phyloP scores from a whole-genome alignment of 371 early-diverging fungal species.

The Nematocida sp. region DNA sequence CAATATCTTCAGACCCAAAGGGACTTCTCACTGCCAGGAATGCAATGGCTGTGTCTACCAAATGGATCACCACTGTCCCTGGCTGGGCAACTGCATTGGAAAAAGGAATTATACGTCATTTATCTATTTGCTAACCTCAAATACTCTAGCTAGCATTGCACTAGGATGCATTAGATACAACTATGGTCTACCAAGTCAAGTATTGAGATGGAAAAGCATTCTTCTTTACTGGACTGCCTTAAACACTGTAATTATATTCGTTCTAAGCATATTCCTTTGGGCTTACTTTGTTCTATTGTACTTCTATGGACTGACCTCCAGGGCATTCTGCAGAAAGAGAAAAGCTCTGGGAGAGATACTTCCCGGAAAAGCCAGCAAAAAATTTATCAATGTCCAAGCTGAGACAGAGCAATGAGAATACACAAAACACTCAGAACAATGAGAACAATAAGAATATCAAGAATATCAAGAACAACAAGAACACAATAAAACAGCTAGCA shows the following conservation, averaged over 20 bases:
- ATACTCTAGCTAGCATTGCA: neutral
- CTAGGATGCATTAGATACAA: neutral
- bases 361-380: neutral
- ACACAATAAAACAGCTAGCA: conserved; percentile 14
- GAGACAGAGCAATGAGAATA: neutral
- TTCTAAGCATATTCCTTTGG: conserved; percentile 14
- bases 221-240: neutral
- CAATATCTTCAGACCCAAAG: conserved; percentile 51
- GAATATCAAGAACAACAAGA: neutral
- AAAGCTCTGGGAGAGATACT: neutral
- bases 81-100: conserved; percentile 62
- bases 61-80: conserved; percentile 64
- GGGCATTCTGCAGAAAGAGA: conserved; percentile 33
- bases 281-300: conserved; percentile 22
- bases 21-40: conserved; percentile 58
- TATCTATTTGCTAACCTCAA: conserved; percentile 24
- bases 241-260: neutral
- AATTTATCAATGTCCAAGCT: neutral
- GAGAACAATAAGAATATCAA: neutral
- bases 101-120: conserved; percentile 54
- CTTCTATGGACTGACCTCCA: conserved; percentile 9
- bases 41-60: conserved; percentile 60
- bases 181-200: neutral
- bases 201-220: neutral
- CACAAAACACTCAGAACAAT: neutral